Evolutionary conservation across 2,329 filamentous ascomycete species (phyloP), one percentile per base, ranked within the genome.

Genomic region (Hymenoscyphus albidus): DNA sequence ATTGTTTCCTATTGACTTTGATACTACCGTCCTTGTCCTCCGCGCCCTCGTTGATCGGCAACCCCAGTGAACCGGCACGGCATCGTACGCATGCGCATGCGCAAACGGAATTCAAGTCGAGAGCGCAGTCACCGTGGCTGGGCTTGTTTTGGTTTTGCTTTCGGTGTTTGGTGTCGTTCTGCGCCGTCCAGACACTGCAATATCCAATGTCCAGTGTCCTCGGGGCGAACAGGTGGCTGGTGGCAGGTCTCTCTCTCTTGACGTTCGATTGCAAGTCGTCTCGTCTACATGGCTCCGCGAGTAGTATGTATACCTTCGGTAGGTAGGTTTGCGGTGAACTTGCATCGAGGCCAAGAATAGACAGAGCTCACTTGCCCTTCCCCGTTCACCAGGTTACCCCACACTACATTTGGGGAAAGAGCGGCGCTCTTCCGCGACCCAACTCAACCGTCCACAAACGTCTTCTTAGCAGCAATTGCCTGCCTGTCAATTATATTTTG

Each of bases 61-160:
- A 39, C 64, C 63, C 66, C 68, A 42, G 32, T 9, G 63, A 62
- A 66, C 64, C 63, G 48, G 5, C 27, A 54, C 58, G 48, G 42
- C 55, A 62, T 48, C 35, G 32, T 56, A 32, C 40, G 35, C 62
- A 63, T 63, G 32, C 54, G 61, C 35, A 22, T 56, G 18, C 27
- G 35, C 62, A 59, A 59, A 38, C 54, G 51, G 54, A 32, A 6
- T 27, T 16, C 16, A 39, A 27, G 39, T n/a, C 10, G 39, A 32
- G 32, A 18, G 59, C 22, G 22, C 59, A 61, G 27, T 51, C 40
- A 38, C 42, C 22, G 59, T 31, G 10, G 22, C 39, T 51, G 27
- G 42, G 60, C 32, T n/a, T 31, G 59, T 22, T 31, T 35, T 9
- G 18, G 18, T 22, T 22, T n/a, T 22, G 35, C 18, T 27, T 54